phyloP scores from a whole-genome alignment of 2,329 filamentous ascomycete genomes.

The Scytalidium lignicola region DNA sequence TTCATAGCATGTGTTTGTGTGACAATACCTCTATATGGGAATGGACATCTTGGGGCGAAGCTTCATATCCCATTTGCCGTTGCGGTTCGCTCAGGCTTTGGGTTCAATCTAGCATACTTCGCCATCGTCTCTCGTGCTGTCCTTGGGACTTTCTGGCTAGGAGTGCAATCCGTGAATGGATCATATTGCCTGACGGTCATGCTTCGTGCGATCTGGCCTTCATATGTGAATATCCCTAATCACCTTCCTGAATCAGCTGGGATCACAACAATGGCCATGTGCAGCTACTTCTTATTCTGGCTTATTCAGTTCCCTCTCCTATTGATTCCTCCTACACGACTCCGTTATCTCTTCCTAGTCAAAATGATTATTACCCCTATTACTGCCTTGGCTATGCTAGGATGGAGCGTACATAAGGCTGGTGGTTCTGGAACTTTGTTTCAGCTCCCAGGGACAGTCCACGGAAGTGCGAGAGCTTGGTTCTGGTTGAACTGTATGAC shows the following conservation, averaged over 20 bases:
- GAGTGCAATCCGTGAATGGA: slow-evolving; percentile 23
- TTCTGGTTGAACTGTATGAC: slow-evolving; percentile 12
- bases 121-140: slow-evolving; percentile 31
- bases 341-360: slow-evolving; percentile 46
- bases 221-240: slow-evolving; percentile 41
- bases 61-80: slow-evolving; percentile 12
- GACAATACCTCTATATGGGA: slow-evolving; percentile 8
- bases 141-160: slow-evolving; percentile 52
- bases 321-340: slow-evolving; percentile 39
- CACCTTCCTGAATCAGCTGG: slow-evolving; percentile 39
- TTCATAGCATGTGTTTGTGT: too few species aligned
- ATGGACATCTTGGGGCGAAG: slow-evolving; percentile 35
- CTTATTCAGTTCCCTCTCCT: slow-evolving; percentile 30
- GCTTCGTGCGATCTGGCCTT: slow-evolving; percentile 41
- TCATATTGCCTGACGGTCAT: slow-evolving; percentile 12
- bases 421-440: slow-evolving; percentile 11
- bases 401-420: slow-evolving; percentile 7
- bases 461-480: slow-evolving; percentile 9
- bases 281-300: slow-evolving; percentile 42
- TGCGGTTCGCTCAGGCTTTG: slow-evolving; percentile 8
- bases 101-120: slow-evolving; percentile 9
- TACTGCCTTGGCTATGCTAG: slow-evolving; percentile 10
- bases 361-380: slow-evolving; percentile 32
- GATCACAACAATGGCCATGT: slow-evolving; percentile 48
- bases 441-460: slow-evolving; percentile 7